phyloP scores from a whole-genome alignment of 495 filamentous ascomycete genomes.

The Friedmanniomyces simplex region DNA sequence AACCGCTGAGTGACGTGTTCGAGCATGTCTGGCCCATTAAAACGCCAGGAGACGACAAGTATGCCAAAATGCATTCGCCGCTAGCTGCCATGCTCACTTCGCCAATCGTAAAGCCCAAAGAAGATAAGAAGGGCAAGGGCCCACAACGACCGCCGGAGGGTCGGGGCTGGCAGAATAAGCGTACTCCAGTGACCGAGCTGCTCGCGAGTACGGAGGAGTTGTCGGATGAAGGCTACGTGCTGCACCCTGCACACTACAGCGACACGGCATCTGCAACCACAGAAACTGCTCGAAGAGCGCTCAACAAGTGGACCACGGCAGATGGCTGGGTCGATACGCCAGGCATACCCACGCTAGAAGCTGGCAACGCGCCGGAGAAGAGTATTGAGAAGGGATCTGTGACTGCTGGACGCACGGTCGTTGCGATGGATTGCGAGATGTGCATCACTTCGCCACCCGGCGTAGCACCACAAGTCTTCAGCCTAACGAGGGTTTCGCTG shows the following conservation, averaged over 20 bases:
- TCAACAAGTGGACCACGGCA: slow-evolving; percentile 35
- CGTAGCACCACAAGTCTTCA: slow-evolving; percentile 40
- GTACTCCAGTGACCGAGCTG: slow-evolving; percentile 69
- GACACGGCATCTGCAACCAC: slow-evolving; percentile 36
- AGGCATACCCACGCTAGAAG: slow-evolving; percentile 51
- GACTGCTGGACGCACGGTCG: slow-evolving; percentile 69
- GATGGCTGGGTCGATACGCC: slow-evolving; percentile 75
- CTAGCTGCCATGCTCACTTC: slow-evolving; percentile 67
- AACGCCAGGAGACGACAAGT: slow-evolving; percentile 73
- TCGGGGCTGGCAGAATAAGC: slow-evolving; percentile 52
- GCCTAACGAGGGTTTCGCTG: slow-evolving; percentile 79
- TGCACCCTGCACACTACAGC: slow-evolving; percentile 61
- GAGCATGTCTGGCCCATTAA: slow-evolving; percentile 79
- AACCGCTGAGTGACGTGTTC: slow-evolving; percentile 72
- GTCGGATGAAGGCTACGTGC: slow-evolving; percentile 65
- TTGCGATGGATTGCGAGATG: slow-evolving; percentile 95
- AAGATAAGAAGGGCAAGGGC: slow-evolving; percentile 39
- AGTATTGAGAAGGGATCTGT: slow-evolving; percentile 72
- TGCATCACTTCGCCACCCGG: slow-evolving; percentile 61
- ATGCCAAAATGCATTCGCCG: slow-evolving; percentile 70
- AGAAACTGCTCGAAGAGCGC: slow-evolving; percentile 39
- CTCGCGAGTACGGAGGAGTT: slow-evolving; percentile 61
- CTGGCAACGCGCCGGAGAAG: slow-evolving; percentile 52
- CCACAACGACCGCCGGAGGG: slow-evolving; percentile 46
- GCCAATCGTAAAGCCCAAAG: slow-evolving; percentile 43